phyloP scores from a whole-genome alignment of 2,329 filamentous ascomycete genomes.

The Phoma herbarum region DNA sequence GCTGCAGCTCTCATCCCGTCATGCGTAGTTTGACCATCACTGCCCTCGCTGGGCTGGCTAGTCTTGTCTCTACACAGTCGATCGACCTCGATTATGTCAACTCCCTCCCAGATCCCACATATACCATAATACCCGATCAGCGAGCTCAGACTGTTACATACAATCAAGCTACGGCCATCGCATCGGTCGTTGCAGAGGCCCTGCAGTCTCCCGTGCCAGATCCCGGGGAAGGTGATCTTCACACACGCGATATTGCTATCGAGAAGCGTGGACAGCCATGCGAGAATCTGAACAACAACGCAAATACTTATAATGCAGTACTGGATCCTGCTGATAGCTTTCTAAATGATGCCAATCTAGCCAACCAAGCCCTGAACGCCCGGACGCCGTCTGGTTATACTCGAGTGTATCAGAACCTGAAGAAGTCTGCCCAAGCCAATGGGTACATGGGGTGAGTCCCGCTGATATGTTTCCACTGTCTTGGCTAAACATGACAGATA shows the following conservation, averaged over 20 bases:
- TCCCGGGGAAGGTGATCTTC: background rate
- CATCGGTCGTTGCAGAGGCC: slow-evolving; percentile 1
- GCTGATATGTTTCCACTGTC: background rate
- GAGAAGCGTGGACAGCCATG: background rate
- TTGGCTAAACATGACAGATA: background rate
- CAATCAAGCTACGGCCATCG: slow-evolving; percentile 3
- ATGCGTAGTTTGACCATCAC: no score
- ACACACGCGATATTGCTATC: background rate
- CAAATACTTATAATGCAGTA: slow-evolving; percentile 5
- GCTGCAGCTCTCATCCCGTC: no score
- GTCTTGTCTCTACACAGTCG: background rate
- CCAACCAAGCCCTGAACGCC: background rate
- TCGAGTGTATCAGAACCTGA: background rate
- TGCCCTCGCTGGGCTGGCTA: slow-evolving; percentile 7
- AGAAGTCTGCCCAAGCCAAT: background rate
- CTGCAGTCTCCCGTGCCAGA: slow-evolving; percentile 1
- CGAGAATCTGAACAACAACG: background rate
- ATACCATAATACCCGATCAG: slow-evolving; percentile 4
- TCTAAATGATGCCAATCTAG: background rate
- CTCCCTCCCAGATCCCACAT: slow-evolving; percentile 1
- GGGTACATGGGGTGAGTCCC: slow-evolving; percentile 7
- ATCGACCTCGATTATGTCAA: slow-evolving; percentile 2
- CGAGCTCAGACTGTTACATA: slow-evolving; percentile 7
- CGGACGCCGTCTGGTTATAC: background rate
- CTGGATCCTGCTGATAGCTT: slow-evolving; percentile 2